Evolutionary conservation across 805 yeast species (phyloP), one percentile per base, ranked within the genome.

Genomic region (Debaryomyces prosopidis): DNA sequence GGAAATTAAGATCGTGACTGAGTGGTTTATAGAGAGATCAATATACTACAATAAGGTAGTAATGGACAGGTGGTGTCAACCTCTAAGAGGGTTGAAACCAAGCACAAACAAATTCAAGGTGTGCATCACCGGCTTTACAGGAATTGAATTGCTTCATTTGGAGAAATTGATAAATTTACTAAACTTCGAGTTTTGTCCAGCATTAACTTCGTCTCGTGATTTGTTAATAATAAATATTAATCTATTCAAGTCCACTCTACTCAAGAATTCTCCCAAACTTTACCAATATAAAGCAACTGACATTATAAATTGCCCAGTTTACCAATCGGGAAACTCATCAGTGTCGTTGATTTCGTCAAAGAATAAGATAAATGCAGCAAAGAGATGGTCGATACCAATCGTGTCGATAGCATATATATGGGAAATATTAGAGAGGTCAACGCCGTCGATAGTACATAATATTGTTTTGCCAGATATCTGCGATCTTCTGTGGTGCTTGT

Each of bases 21-120:
- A 89, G 61, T 88, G 92, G 87, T 84, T 84, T 51, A 65, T 89
- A 10, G 96, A 89, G 62, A 68, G 96, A 46, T 79, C 87, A 18
- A 69, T 88, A 17, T 84, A 76, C 63, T 82, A 82, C 53, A 75
- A 77, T 36, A 59, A 64, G 37, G 52, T 79, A 5, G 62, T 67
- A 12, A 54, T 62, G 28, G 96, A 85, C 57, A 60, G 68, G 12
- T 88, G 96, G 96, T 77, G 85, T 3, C 57, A 58, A 42, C 88
- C 87, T 1, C 68, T 78, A 40, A 63, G 36, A 45, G 71, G 74
- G 5, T 48, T 67, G 9, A 52, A 58, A 11, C 49, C 51, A 30
- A 57, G 64, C 45, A 49, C 44, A 3, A 53, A 44, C 16, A 52
- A 53, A 35, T 65, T 60, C 48, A 57, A 57, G 40, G 68, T 85